phyloP scores from a whole-genome alignment of 306 rosid genomes.

The Trichosanthes truncata region DNA sequence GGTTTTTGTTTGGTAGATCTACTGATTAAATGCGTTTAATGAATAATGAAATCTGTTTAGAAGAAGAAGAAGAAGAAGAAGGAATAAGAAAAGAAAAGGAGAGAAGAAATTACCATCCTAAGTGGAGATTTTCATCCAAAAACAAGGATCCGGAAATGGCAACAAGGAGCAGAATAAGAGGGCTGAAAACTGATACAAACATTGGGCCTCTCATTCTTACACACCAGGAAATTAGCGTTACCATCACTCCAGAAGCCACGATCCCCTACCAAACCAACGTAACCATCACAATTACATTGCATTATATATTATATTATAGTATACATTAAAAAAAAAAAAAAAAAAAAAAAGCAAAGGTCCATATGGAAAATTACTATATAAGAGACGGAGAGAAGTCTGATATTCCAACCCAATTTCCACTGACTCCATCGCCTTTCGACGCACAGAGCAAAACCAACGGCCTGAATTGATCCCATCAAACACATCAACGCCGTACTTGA shows the following conservation, averaged over 20 bases:
- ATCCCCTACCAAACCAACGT: slow-evolving; percentile 6
- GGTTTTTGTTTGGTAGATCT: no score
- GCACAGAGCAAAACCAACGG: slow-evolving; percentile 12
- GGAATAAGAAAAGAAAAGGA: no score
- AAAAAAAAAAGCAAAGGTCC: no score
- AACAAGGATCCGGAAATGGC: slow-evolving; percentile 14
- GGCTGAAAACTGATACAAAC: slow-evolving; percentile 17
- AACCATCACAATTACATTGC: no score
- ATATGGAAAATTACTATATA: background rate
- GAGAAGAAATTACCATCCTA: slow-evolving; percentile 22
- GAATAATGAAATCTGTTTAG: no score
- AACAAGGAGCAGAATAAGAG: slow-evolving; percentile 3
- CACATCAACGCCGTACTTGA: slow-evolving; percentile 29
- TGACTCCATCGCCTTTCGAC: slow-evolving; percentile 15
- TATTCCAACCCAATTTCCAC: slow-evolving; percentile 20
- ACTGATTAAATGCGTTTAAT: no score
- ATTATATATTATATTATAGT: no score
- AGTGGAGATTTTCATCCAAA: slow-evolving; percentile 9
- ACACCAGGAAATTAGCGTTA: slow-evolving; percentile 13
- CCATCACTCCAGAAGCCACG: slow-evolving; percentile 4
- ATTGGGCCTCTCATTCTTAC: slow-evolving; percentile 19
- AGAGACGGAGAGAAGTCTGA: slow-evolving; percentile 8
- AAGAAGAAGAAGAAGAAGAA: no score
- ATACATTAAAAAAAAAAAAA: no score
- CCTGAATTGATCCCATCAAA: slow-evolving; percentile 14